Percentiles rank a stretch among this genome's conserved stretches.
phyloP scores from a whole-genome alignment of 2,329 filamentous ascomycete genomes.

The Incumbomyces delicatus region DNA sequence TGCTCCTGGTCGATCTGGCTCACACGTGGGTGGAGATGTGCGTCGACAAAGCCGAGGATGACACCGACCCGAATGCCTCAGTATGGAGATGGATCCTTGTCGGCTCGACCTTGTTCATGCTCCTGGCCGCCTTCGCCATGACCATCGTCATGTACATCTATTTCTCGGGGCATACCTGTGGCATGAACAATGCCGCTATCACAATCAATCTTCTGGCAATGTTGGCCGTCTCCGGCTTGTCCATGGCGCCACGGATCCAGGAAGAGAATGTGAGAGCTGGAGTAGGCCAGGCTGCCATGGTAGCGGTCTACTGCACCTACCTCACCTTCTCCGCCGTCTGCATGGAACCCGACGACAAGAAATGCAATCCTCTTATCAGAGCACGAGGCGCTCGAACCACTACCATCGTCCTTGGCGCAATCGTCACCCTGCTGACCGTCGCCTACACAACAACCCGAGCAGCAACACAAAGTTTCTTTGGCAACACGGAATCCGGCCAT shows the following conservation, averaged over 20 bases:
- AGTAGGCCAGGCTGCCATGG: conserved; percentile 94
- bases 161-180: conserved; percentile 71
- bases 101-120: conserved; percentile 89
- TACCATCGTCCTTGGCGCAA: conserved; percentile 81
- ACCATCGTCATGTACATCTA: conserved; percentile 96
- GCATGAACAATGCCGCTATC: conserved; percentile 95
- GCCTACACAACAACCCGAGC: conserved; percentile 96
- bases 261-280: conserved; percentile 88
- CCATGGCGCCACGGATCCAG: conserved; percentile 82
- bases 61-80: conserved; percentile 53
- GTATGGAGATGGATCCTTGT: conserved; percentile 81
- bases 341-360: conserved; percentile 92
- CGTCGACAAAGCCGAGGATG: conserved; percentile 78
- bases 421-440: conserved; percentile 93
- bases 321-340: conserved; percentile 96
- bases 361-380: conserved; percentile 82
- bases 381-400: conserved; percentile 82
- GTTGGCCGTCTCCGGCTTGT: conserved; percentile 69
- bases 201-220: conserved; percentile 85
- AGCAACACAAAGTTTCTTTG: conserved; percentile 58
- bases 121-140: conserved; percentile 80
- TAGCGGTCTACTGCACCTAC: conserved; percentile 96
- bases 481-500: conserved; percentile 30
- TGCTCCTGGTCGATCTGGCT: conserved; percentile 86
- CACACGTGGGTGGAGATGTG: conserved; percentile 98